Evolutionary conservation across 1,284 basidiomycete genomes (phyloP).

Genomic region (Psilocybe mexicana): DNA sequence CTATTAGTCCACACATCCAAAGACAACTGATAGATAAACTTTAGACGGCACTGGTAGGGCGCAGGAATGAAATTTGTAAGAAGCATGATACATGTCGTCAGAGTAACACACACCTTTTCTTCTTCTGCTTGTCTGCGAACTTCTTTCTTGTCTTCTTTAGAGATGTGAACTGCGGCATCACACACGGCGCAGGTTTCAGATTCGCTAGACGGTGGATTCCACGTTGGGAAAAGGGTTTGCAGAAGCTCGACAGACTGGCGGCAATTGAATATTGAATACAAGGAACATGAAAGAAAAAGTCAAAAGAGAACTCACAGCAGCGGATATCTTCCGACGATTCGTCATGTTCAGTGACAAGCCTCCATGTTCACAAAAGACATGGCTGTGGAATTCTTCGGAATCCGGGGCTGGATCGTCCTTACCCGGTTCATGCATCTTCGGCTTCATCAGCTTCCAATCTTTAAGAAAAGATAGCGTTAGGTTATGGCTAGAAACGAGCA

Average conservation of each 20-base stretch:
- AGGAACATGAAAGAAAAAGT: background rate
- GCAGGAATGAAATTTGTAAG: slow-evolving; percentile 7
- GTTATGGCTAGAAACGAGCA: background rate
- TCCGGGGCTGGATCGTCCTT: slow-evolving; percentile 67
- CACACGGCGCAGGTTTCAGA: slow-evolving; percentile 61
- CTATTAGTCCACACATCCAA: slow-evolving; percentile 45
- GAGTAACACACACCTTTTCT: slow-evolving; percentile 58
- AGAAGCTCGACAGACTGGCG: slow-evolving; percentile 59
- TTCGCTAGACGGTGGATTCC: slow-evolving; percentile 54
- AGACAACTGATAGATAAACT: slow-evolving; percentile 54
- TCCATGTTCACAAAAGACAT: slow-evolving; percentile 74
- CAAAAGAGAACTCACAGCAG: slow-evolving; percentile 40
- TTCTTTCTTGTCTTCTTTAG: slow-evolving; percentile 58
- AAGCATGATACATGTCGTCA: background rate
- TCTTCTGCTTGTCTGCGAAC: slow-evolving; percentile 63
- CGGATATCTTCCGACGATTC: slow-evolving; percentile 61
- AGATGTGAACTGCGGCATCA: slow-evolving; percentile 52
- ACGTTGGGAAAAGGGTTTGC: slow-evolving; percentile 58
- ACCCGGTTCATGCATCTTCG: slow-evolving; percentile 67
- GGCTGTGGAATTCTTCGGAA: slow-evolving; percentile 47
- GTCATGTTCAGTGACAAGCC: slow-evolving; percentile 53
- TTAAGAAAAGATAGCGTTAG: slow-evolving; percentile 1
- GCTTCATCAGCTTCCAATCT: slow-evolving; percentile 74
- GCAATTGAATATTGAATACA: background rate
- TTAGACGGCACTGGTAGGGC: slow-evolving; percentile 51